These are phyloP conservation scores for Tranzscheliella williamsii DNA, from an alignment of 1,284 basidiomycete genomes.

Conservation along the genomic window DNA sequence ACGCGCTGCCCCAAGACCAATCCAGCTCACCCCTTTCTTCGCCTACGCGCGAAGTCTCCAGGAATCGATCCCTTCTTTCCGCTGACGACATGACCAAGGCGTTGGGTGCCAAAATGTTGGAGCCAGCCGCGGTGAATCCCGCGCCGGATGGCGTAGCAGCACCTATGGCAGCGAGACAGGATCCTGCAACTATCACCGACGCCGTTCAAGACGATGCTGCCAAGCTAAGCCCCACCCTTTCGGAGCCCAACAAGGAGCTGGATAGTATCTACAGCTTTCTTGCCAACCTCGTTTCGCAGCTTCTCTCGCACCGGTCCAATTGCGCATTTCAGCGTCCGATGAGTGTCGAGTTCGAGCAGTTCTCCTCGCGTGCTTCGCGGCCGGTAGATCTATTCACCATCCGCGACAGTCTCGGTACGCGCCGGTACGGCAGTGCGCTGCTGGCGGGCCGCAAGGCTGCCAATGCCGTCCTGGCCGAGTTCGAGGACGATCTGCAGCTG, in stretches of 20 bases:
- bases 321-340: constrained; percentile 28
- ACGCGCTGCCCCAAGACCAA: constrained; percentile 15
- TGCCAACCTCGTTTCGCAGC: constrained; percentile 25
- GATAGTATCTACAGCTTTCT: constrained; percentile 31
- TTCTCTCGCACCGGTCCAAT: constrained; percentile 38
- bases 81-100: not conserved
- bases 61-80: constrained; percentile 5
- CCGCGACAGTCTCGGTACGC: constrained; percentile 19
- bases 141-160: too few species aligned
- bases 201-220: too few species aligned
- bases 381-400: constrained; percentile 38
- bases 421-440: constrained; percentile 29
- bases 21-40: constrained; percentile 41
- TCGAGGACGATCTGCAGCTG: constrained; percentile 32
- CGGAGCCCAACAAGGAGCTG: constrained; percentile 25
- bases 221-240: too few species aligned
- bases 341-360: constrained; percentile 30
- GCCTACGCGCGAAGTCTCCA: constrained; percentile 31
- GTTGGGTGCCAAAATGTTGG: not conserved
- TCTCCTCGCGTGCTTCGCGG: constrained; percentile 24
- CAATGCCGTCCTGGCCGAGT: constrained; percentile 35
- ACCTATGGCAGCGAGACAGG: too few species aligned
- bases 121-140: too few species aligned
- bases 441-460: constrained; percentile 25
- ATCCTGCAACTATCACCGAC: too few species aligned